Evolutionary conservation across 208 protist genomes (phyloP).

Genomic region (Leishmania turanica): DNA sequence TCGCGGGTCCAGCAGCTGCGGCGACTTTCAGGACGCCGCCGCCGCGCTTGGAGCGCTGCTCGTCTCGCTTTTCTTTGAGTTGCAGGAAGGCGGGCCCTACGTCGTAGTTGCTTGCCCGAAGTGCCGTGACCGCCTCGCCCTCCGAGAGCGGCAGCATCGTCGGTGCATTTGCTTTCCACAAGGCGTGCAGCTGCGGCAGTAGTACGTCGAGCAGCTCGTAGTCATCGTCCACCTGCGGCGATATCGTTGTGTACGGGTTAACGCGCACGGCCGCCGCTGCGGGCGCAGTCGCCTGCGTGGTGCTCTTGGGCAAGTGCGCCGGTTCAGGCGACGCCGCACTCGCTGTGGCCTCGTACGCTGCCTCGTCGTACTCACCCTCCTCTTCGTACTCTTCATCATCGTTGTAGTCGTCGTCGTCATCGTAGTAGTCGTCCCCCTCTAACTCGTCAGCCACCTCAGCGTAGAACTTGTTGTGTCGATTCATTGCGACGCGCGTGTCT

Average conservation of each 20-base stretch:
- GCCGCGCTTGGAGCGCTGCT: slow-evolving; percentile 28
- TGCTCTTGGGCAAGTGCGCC: neutral
- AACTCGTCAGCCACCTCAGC: slow-evolving; percentile 44
- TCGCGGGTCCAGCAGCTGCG: neutral
- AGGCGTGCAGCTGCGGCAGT: slow-evolving; percentile 39
- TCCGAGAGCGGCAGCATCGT: slow-evolving; percentile 41
- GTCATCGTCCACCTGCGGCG: slow-evolving; percentile 46
- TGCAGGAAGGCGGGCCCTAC: slow-evolving; percentile 29
- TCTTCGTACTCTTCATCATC: slow-evolving; percentile 71
- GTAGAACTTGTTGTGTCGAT: slow-evolving; percentile 84
- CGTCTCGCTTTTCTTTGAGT: slow-evolving; percentile 36
- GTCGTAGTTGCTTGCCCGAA: slow-evolving; percentile 72
- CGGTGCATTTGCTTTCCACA: slow-evolving; percentile 46
- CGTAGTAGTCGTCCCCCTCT: slow-evolving; percentile 62
- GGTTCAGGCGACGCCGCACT: neutral
- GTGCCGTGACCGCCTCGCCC: slow-evolving; percentile 44
- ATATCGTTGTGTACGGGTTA: slow-evolving; percentile 35
- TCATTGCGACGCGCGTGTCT: slow-evolving; percentile 37
- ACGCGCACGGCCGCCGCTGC: slow-evolving; percentile 4
- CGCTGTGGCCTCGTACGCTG: neutral
- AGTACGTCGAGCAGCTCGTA: slow-evolving; percentile 52
- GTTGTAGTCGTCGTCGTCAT: slow-evolving; percentile 51
- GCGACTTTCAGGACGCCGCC: slow-evolving; percentile 31
- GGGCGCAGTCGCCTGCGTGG: neutral
- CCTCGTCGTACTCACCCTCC: slow-evolving; percentile 35